These are phyloP conservation scores for Globisporangium iwayamae DNA, from an alignment of 352 stramenopile species.

Conservation along the genomic window DNA sequence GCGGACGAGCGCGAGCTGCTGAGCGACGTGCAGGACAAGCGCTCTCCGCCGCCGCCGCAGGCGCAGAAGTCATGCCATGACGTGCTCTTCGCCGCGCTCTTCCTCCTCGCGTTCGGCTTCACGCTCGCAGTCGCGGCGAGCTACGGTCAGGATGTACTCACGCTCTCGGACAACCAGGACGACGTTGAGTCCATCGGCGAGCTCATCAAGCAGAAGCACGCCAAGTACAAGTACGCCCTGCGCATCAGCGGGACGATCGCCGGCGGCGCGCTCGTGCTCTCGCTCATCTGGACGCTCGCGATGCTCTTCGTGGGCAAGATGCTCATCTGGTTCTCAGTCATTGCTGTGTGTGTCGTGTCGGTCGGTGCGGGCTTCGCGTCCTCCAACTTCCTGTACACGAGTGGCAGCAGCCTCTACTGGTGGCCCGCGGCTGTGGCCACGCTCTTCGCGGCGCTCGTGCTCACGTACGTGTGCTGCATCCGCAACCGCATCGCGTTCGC, in stretches of 20 bases:
- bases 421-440: constrained; percentile 40
- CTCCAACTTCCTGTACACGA: constrained; percentile 32
- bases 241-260: constrained; percentile 43
- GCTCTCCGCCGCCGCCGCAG: constrained; percentile 23
- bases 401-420: constrained; percentile 30
- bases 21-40: constrained; percentile 16
- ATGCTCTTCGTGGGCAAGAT: constrained; percentile 55
- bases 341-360: constrained; percentile 35
- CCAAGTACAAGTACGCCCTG: constrained; percentile 59
- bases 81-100: constrained; percentile 24
- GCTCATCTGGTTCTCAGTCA: constrained; percentile 62
- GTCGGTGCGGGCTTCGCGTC: constrained; percentile 32
- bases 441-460: constrained; percentile 39
- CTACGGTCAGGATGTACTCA: constrained; percentile 26
- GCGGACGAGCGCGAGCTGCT: constrained; percentile 13
- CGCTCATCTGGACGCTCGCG: constrained; percentile 40
- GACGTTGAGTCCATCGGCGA: constrained; percentile 11
- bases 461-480: constrained; percentile 50
- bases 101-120: constrained; percentile 22
- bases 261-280: constrained; percentile 26
- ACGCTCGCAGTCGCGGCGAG: constrained; percentile 21
- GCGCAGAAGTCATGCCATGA: constrained; percentile 23
- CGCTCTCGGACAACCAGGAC: constrained; percentile 11
- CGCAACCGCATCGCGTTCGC: constrained; percentile 66
- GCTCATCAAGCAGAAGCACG: constrained; percentile 36